phyloP scores from a whole-genome alignment of 345 rosid species.

The Citrus inodora region DNA sequence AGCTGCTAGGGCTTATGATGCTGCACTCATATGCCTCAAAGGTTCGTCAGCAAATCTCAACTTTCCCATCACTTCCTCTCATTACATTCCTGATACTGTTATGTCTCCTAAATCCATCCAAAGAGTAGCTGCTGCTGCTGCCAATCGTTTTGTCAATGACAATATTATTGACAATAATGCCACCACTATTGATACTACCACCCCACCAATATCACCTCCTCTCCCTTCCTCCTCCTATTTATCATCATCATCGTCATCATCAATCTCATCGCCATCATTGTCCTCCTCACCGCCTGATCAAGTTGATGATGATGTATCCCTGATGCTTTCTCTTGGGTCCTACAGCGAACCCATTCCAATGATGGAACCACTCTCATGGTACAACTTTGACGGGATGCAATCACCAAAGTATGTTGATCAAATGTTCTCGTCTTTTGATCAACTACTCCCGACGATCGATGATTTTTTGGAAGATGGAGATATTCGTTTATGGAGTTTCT shows the following conservation, averaged over 20 bases:
- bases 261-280: constrained; percentile 35
- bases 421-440: constrained; percentile 38
- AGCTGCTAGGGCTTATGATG: constrained; percentile 97
- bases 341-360: constrained; percentile 25
- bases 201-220: constrained; percentile 17
- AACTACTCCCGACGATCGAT: constrained; percentile 33
- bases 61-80: constrained; percentile 55
- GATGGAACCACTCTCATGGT: constrained; percentile 39
- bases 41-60: constrained; percentile 81
- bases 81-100: constrained; percentile 34
- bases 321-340: constrained; percentile 31
- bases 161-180: constrained; percentile 5
- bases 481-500: constrained; percentile 82
- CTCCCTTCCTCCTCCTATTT: constrained; percentile 22
- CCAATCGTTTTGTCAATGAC: constrained; percentile 17
- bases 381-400: constrained; percentile 41
- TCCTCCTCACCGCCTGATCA: constrained; percentile 43
- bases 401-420: constrained; percentile 61
- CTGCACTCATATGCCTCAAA: constrained; percentile 89
- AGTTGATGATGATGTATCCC: constrained; percentile 41
- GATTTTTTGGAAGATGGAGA: constrained; percentile 65
- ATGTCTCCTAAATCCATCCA: constrained; percentile 93
- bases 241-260: constrained; percentile 31
- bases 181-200: constrained; percentile 3
- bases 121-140: constrained; percentile 81